Evolutionary conservation across 495 filamentous ascomycete genomes (phyloP).

Genomic region (Cercophora samala): DNA sequence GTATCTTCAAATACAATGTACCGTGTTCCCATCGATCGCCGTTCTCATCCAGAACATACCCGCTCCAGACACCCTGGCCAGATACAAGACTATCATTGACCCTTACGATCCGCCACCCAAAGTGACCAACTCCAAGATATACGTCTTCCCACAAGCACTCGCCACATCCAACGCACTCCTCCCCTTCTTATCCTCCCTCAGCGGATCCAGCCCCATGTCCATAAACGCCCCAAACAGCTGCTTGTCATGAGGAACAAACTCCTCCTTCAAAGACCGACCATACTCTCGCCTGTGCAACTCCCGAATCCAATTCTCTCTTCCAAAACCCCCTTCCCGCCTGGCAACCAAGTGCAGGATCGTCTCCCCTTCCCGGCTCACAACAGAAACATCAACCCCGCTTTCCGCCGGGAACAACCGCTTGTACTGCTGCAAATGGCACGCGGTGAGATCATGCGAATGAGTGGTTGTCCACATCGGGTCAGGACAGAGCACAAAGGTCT

Average conservation of each 20-base stretch:
- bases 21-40: too few species aligned
- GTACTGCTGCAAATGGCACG: background rate
- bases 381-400: conserved; percentile 29
- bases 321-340: too few species aligned
- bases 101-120: too few species aligned
- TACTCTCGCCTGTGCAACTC: too few species aligned
- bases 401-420: conserved; percentile 5
- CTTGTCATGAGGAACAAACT: conserved; percentile 14
- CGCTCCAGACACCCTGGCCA: too few species aligned
- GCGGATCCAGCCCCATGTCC: conserved; percentile 35
- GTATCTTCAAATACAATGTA: too few species aligned
- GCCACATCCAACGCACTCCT: conserved; percentile 38
- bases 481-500: conserved; percentile 20
- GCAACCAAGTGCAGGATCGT: conserved; percentile 36
- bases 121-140: conserved; percentile 30
- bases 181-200: conserved; percentile 31
- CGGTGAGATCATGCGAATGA: background rate
- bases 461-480: background rate
- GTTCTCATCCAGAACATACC: too few species aligned
- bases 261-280: conserved; percentile 9
- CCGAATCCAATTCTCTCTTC: too few species aligned
- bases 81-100: too few species aligned
- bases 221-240: conserved; percentile 29
- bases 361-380: conserved; percentile 28
- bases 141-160: conserved; percentile 34